Percentiles rank a stretch among this genome's conserved stretches.
These are phyloP conservation scores for Boletus sp. DNA, from an alignment of 768 basidiomycete species.

Conservation along the genomic window DNA sequence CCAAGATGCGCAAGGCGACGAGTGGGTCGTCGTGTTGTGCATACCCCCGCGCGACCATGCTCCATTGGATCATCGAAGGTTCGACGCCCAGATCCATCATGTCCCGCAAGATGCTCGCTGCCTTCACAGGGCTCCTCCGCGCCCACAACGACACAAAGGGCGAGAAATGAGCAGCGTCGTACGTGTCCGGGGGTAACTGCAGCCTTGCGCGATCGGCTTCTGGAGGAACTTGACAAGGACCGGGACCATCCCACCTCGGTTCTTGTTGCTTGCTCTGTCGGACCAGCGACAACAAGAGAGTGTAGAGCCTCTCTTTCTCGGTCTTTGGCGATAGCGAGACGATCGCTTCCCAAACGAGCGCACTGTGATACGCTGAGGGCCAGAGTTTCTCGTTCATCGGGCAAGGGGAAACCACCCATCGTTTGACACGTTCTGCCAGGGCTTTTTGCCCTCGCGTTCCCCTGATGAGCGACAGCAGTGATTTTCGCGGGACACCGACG, in stretches of 20 bases:
- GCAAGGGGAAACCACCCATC: neutral
- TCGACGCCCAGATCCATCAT: conserved; percentile 46
- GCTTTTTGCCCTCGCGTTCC: conserved; percentile 9
- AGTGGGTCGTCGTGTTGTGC: conserved; percentile 37
- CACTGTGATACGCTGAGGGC: conserved; percentile 33
- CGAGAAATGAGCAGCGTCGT: conserved; percentile 44
- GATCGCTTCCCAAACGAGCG: conserved; percentile 35
- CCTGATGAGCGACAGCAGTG: conserved; percentile 12
- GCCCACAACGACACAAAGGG: conserved; percentile 49
- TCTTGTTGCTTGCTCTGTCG: conserved; percentile 2
- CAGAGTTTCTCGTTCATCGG: conserved; percentile 25
- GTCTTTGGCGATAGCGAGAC: conserved; percentile 17
- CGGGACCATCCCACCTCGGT: neutral
- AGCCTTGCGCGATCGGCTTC: neutral
- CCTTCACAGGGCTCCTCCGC: conserved; percentile 26
- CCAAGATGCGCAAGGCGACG: conserved; percentile 41
- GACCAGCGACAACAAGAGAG: conserved; percentile 34
- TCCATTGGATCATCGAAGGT: conserved; percentile 47
- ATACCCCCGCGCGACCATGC: conserved; percentile 46
- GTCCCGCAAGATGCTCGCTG: conserved; percentile 44
- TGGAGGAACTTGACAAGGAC: neutral
- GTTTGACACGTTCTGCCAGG: neutral
- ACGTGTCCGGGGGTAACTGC: conserved; percentile 25
- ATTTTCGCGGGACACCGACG: conserved; percentile 48
- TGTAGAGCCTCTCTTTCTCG: conserved; percentile 41